These are phyloP conservation scores for Triglochin maritima DNA, from an alignment of 106 monocot genomes.

Conservation along the genomic window DNA sequence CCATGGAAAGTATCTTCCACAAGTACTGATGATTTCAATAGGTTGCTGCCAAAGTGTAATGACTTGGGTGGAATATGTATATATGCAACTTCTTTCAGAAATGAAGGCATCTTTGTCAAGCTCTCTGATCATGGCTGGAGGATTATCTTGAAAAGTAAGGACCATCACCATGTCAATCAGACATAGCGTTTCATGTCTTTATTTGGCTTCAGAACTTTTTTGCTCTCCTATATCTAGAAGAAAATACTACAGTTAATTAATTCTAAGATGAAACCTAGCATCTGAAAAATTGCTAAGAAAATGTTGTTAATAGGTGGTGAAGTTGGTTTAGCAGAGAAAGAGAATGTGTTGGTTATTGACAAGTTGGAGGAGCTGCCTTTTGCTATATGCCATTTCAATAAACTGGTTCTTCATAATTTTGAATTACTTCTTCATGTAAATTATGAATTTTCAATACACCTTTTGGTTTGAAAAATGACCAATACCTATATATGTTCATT, in stretches of 20 bases:
- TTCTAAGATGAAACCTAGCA: not conserved
- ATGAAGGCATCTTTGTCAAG: slow-evolving; percentile 25
- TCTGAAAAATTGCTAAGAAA: not conserved
- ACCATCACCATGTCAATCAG: not conserved
- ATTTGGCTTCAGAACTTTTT: slow-evolving; percentile 1
- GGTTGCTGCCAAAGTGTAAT: slow-evolving; percentile 11
- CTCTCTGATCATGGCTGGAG: slow-evolving; percentile 25
- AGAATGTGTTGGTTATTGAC: slow-evolving; percentile 21
- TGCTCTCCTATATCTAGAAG: too few species aligned
- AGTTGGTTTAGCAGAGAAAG: slow-evolving; percentile 4
- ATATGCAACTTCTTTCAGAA: slow-evolving; percentile 33
- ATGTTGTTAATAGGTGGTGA: slow-evolving; percentile 28
- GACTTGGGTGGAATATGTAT: slow-evolving; percentile 18
- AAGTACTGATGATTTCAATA: slow-evolving; percentile 9
- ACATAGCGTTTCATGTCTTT: not conserved
- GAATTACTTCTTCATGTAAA: not conserved
- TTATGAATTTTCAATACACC: not conserved
- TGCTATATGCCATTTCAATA: slow-evolving; percentile 45
- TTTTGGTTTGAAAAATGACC: too few species aligned
- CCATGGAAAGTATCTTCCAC: slow-evolving; percentile 6
- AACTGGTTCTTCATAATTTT: slow-evolving; percentile 26
- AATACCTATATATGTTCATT: not conserved
- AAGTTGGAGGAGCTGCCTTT: slow-evolving; percentile 48
- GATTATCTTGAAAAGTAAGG: slow-evolving; percentile 29
- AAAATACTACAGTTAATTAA: not conserved